A percentile compares a stretch with the other conserved stretches of the same genome.
Evolutionary conservation across 345 rosid genomes (phyloP).

Genomic region (Cardiospermum halicacabum): DNA sequence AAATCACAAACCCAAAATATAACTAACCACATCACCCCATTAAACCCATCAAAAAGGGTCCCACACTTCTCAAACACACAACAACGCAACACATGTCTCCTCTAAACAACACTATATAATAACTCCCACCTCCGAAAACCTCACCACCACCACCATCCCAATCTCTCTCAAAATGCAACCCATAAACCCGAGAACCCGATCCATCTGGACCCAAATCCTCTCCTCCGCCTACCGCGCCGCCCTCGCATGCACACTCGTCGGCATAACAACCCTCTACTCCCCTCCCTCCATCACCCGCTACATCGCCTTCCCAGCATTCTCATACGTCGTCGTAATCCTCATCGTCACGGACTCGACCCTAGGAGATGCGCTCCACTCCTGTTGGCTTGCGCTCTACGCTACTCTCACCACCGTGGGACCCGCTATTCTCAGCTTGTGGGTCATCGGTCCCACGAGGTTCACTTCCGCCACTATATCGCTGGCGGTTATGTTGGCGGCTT

Average conservation of each 20-base stretch:
- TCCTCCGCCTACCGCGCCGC: conserved; percentile 68
- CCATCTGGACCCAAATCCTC: conserved; percentile 57
- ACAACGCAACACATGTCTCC: too few species aligned
- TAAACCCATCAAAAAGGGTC: too few species aligned
- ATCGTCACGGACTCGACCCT: conserved; percentile 65
- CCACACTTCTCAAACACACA: too few species aligned
- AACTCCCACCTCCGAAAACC: too few species aligned
- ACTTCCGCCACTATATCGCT: conserved; percentile 43
- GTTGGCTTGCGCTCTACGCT: conserved; percentile 77
- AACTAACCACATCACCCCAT: too few species aligned
- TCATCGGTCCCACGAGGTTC: conserved; percentile 65
- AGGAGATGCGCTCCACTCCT: conserved; percentile 63
- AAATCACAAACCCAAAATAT: too few species aligned
- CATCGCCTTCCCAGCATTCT: conserved; percentile 69
- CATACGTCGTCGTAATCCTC: conserved; percentile 66
- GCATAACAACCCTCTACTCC: conserved; percentile 54
- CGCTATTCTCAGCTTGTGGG: conserved; percentile 53
- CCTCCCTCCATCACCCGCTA: conserved; percentile 33
- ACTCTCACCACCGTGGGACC: conserved; percentile 67
- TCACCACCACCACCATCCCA: too few species aligned
- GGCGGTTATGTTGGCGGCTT: conserved; percentile 53
- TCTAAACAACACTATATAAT: too few species aligned
- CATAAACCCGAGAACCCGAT: too few species aligned
- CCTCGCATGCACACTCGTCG: conserved; percentile 74
- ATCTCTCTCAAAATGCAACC: too few species aligned